Evolutionary conservation across 768 basidiomycete genomes (phyloP).

Genomic region (Boletus pseudopeckii): DNA sequence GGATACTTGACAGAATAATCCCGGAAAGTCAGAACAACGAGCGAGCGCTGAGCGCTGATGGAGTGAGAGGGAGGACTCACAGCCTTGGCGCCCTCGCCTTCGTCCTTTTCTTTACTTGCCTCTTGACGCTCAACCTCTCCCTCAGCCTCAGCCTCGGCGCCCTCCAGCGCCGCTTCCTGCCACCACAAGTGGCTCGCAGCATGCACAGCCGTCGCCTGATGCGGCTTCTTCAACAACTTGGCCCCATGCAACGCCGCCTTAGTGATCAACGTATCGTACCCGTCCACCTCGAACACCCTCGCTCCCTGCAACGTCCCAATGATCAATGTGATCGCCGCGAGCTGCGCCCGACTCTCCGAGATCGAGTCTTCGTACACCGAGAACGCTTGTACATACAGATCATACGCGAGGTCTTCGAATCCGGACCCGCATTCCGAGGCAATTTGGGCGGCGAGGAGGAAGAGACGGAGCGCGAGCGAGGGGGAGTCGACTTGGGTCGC

Average conservation of each 20-base stretch:
- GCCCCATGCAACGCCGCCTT: constrained; percentile 98
- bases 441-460: constrained; percentile 93
- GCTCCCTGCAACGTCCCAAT: constrained; percentile 88
- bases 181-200: constrained; percentile 98
- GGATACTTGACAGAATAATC: constrained; percentile 45
- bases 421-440: constrained; percentile 91
- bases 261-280: constrained; percentile 96
- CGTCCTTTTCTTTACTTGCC: constrained; percentile 33
- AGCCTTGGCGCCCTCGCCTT: constrained; percentile 47
- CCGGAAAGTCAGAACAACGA: background rate
- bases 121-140: constrained; percentile 18
- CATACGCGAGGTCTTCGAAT: constrained; percentile 95
- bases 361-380: constrained; percentile 98
- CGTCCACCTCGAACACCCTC: constrained; percentile 88
- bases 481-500: constrained; percentile 92
- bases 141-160: constrained; percentile 33
- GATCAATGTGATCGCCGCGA: constrained; percentile 95
- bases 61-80: constrained; percentile 38
- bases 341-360: constrained; percentile 90
- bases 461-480: constrained; percentile 87
- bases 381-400: constrained; percentile 97
- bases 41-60: constrained; percentile 19
- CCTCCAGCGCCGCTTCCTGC: constrained; percentile 63
- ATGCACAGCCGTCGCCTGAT: constrained; percentile 92
- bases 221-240: constrained; percentile 95